These are phyloP conservation scores for Leptographium flavum DNA, from an alignment of 2,329 filamentous ascomycete genomes.

Conservation along the genomic window DNA sequence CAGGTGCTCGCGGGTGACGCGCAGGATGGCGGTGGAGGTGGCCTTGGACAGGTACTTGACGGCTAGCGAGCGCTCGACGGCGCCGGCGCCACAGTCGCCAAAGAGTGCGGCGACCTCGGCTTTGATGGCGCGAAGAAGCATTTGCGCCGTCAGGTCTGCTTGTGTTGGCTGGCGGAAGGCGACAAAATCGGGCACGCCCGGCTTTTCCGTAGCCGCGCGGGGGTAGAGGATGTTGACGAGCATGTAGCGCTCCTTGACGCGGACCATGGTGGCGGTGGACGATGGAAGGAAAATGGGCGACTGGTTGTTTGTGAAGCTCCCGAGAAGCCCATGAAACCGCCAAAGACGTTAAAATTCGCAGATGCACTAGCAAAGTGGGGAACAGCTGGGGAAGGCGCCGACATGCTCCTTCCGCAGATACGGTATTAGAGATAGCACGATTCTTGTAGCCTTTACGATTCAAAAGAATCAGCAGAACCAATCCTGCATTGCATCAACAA, in stretches of 20 bases:
- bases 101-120: slow-evolving; percentile 59
- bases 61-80: slow-evolving; percentile 52
- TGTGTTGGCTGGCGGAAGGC: slow-evolving; percentile 68
- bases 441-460: too few species aligned
- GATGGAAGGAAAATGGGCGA: too few species aligned
- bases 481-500: not conserved
- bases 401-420: not conserved
- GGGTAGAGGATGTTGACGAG: slow-evolving; percentile 91
- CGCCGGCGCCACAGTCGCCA: slow-evolving; percentile 78
- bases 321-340: too few species aligned
- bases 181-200: slow-evolving; percentile 43
- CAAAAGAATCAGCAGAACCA: too few species aligned
- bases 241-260: slow-evolving; percentile 90
- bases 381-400: not conserved
- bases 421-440: not conserved
- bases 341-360: too few species aligned
- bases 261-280: slow-evolving; percentile 52
- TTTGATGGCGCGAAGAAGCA: slow-evolving; percentile 56
- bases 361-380: too few species aligned
- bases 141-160: slow-evolving; percentile 50
- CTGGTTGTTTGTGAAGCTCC: too few species aligned
- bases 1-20: slow-evolving; percentile 69
- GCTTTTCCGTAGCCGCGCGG: slow-evolving; percentile 23
- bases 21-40: slow-evolving; percentile 89
- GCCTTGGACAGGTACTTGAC: slow-evolving; percentile 86